Evolutionary conservation across 2,329 filamentous ascomycete species (phyloP).

Genomic region (Talaromyces sp.): DNA sequence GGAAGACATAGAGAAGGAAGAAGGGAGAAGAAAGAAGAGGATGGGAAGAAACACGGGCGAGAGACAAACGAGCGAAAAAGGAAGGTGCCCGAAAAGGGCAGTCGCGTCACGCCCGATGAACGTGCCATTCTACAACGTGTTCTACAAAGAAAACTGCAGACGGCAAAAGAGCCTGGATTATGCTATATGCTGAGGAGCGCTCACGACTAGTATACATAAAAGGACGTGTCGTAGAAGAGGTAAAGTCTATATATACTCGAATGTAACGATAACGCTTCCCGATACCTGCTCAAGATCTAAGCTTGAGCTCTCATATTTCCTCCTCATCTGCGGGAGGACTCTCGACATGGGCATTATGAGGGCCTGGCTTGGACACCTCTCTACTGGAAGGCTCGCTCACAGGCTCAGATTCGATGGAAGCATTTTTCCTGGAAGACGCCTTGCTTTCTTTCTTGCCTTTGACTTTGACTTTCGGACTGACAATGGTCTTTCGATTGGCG

Average conservation of each 20-base stretch:
- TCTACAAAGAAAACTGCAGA: not conserved
- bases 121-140: no score
- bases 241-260: not conserved
- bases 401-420: constrained; percentile 23
- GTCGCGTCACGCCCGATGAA: not conserved
- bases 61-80: not conserved
- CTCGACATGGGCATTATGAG: constrained; percentile 20
- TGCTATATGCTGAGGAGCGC: no score
- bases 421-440: constrained; percentile 20
- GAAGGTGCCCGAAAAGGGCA: constrained; percentile 1
- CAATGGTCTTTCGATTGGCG: constrained; percentile 25
- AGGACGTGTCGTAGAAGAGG: not conserved
- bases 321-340: not conserved
- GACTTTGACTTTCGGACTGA: constrained; percentile 33
- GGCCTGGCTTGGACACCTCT: constrained; percentile 21
- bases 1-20: not conserved
- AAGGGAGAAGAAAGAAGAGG: not conserved
- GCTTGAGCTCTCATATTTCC: not conserved
- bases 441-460: constrained; percentile 34
- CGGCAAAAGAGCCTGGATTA: not conserved
- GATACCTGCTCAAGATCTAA: not conserved
- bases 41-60: not conserved
- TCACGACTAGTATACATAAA: not conserved
- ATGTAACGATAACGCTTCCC: not conserved
- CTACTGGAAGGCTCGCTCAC: constrained; percentile 20